phyloP scores from a whole-genome alignment of 371 early-diverging fungal species.

The Rhizopus sp. region DNA sequence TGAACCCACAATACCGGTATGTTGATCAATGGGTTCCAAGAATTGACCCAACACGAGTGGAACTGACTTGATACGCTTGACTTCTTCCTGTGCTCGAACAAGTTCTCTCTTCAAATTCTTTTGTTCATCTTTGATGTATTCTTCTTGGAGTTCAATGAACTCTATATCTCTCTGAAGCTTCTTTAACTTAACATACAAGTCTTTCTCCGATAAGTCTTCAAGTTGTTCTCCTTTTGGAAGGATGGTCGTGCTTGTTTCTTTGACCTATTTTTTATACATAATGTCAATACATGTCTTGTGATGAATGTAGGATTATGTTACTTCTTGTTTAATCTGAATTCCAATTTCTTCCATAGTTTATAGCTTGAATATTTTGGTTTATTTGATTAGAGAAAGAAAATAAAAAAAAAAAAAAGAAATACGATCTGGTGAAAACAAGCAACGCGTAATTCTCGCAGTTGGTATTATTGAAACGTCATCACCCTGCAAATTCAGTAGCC shows the following conservation, averaged over 20 bases:
- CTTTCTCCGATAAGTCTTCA: slow-evolving; percentile 70
- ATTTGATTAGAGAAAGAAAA: background rate
- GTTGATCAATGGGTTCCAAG: slow-evolving; percentile 97
- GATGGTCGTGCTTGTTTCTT: slow-evolving; percentile 25
- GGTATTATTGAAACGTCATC: slow-evolving; percentile 1
- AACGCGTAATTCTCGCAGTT: background rate
- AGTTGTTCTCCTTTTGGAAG: slow-evolving; percentile 34
- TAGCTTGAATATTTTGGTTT: background rate
- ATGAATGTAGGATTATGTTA: slow-evolving; percentile 6
- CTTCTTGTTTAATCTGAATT: slow-evolving; percentile 37
- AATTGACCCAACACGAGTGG: slow-evolving; percentile 99
- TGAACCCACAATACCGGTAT: slow-evolving; percentile 97
- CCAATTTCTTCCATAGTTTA: slow-evolving; percentile 49
- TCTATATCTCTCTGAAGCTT: slow-evolving; percentile 95
- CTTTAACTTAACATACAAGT: slow-evolving; percentile 92
- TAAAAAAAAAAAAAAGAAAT: background rate
- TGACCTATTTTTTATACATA: slow-evolving; percentile 13
- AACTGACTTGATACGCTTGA: slow-evolving; percentile 98
- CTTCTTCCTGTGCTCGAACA: slow-evolving; percentile 96
- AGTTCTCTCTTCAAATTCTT: slow-evolving; percentile 97
- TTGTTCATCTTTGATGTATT: slow-evolving; percentile 99
- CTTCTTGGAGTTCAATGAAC: slow-evolving; percentile 97
- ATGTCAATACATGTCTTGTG: too few relatives aligned
- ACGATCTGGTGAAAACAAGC: background rate
- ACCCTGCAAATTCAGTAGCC: background rate